Evolutionary conservation across 257 asterid species (phyloP), one percentile per base, ranked within the genome.

Genomic region (Ocimum tenuiflorum): DNA sequence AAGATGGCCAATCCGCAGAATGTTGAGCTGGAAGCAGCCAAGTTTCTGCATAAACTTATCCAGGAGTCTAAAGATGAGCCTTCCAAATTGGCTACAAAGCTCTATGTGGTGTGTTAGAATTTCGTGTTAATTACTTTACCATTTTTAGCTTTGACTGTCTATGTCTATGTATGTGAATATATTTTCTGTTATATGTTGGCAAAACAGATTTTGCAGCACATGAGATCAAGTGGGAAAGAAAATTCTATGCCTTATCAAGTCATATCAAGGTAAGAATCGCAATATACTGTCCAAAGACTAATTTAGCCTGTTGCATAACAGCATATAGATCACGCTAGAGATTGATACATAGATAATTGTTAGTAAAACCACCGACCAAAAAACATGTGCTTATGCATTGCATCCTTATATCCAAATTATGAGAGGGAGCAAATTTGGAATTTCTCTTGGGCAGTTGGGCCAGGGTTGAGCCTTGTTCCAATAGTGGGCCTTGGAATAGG

Each of bases 31-130:
- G 99, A 94, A 78, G 99, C 99, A 49, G 99, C 99, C 54, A 94
- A 94, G 79, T 90, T 94, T 80, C 79, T 94, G 75, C 99, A 94
- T 39, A 94, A 94, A 74, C 96, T 94, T 65, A 94, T 94, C 71
- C 97, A 94, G 79, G 99, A 94, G 50, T 94, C 99, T 35, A 94
- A 76, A 77, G 99, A 94, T 33, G 99, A 94, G 83, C 97, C 99
- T 39, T 83, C 88, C 51, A 94, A 94, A 75, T 81, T 94, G 86
- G 99, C 97, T 23, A 83, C 97, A 59, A 94, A 94, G 82, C 99
- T 94, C 73, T 85, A 88, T 58, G 99, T 92, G 96, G 99, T 92
- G 61, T 22, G 89, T 75, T 45, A 36, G 53, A 64, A 52, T 60
- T 60, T 42, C 70, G 55, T 65, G 52, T 53, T 27, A 35, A 1